Base-by-base conservation (phyloP, 495 filamentous ascomycete genomes). In the Rhizodiscina lignyota region DNA sequence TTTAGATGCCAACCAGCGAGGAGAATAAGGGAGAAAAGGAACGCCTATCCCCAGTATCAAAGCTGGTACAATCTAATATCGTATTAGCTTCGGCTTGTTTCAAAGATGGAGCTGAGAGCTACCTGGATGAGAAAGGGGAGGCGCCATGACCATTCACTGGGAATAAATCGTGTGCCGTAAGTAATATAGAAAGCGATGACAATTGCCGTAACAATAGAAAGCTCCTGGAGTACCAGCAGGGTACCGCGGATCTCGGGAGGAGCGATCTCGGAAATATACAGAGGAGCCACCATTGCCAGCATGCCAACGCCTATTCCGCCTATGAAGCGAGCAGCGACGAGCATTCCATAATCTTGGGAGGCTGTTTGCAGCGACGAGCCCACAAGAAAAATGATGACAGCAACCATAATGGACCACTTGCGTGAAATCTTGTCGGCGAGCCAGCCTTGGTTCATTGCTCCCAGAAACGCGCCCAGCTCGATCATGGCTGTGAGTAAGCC, bases 251-350 rank as follows among this genome's bases (percentile, higher is more conserved):
- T 52, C 34, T 56, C 49, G 0, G 53, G 53, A 1, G 53, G 51
- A 2, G 45, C 35, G 29, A 56, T 52, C 35, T 56, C 53, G 12
- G 46, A 44, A 24, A 54, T 56, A 37, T 55, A 57, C 11, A 57
- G 40, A 2, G 53, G 53, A 2, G 41, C 40, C 8, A 53, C 46
- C 40, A 44, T 52, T 8, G 43, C 32, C 4, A 47, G 30, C 67
- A 68, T 70, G 26, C 70, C 70, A 40, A 77, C 70, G 0, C 67
- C 71, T 6, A 72, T 32, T 32, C 72, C 72, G n/a, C 68, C 72
- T 41, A 77, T 66, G 19, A 72, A 51, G n/a, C 71, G 58, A 4
- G 64, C 71, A n/a, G 66, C 58, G 1, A 59, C 61, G 36, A 77
- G 50, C 69, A 75, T 74, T 2, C 62, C 55, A 43, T 69, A 72